phyloP scores from a whole-genome alignment of 306 rosid genomes.

The Prosopis cineraria region DNA sequence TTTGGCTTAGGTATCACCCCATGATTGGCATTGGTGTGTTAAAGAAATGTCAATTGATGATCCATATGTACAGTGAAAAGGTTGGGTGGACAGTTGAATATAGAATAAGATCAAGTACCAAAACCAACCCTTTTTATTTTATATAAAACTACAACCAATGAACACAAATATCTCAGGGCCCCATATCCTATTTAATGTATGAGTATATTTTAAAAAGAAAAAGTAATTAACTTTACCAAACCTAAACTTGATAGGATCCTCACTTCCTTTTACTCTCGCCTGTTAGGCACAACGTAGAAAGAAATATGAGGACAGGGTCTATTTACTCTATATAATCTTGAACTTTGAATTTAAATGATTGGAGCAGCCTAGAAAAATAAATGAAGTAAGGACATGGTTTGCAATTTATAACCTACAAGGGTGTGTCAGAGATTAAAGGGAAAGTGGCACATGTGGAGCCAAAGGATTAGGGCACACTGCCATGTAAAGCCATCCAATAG shows the following conservation, averaged over 20 bases:
- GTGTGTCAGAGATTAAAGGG: neutral
- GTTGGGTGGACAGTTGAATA: neutral
- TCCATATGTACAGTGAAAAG: neutral
- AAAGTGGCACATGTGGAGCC: neutral
- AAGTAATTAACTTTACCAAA: neutral
- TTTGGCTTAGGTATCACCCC: neutral
- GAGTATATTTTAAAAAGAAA: too few species aligned
- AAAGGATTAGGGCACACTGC: neutral
- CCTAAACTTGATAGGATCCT: neutral
- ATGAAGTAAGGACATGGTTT: neutral
- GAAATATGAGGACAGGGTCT: neutral
- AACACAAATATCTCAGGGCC: neutral
- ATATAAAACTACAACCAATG: neutral
- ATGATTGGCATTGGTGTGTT: too few species aligned
- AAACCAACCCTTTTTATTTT: neutral
- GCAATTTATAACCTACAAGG: neutral
- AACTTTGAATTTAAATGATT: neutral
- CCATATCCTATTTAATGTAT: too few species aligned
- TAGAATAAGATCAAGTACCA: neutral
- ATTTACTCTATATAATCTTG: neutral
- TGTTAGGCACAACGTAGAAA: neutral
- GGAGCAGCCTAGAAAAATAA: neutral
- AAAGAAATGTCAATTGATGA: neutral
- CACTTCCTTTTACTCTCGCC: neutral
- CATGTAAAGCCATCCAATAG: neutral